Conservation (phyloP, 352 stramenopile species). For the Ophiocytium majus region DNA sequence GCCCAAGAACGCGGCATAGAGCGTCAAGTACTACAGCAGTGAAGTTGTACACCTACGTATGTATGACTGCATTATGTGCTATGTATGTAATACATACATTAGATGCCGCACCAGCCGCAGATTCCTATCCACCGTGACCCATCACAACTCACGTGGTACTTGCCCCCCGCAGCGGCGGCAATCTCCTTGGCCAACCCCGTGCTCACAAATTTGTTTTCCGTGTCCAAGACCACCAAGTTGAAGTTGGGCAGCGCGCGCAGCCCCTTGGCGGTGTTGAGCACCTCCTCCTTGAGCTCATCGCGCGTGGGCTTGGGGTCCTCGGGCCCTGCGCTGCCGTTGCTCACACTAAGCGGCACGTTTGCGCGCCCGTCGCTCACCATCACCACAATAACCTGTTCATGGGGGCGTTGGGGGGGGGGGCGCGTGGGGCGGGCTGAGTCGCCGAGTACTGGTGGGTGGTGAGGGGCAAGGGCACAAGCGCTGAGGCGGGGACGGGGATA, state of each 20-base stretch:
- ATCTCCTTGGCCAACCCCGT: constrained; percentile 78
- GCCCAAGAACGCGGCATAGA: too few species aligned
- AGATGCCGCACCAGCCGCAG: too few species aligned
- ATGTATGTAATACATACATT: too few species aligned
- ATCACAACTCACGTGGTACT: constrained; percentile 50
- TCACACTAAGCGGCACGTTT: constrained; percentile 73
- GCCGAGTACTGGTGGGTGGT: neutral
- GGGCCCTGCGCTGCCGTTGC: constrained; percentile 63
- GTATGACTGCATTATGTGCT: too few species aligned
- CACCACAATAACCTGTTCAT: constrained; percentile 65
- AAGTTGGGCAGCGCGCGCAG: constrained; percentile 67
- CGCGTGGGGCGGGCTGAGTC: too few species aligned
- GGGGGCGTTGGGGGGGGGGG: constrained; percentile 59
- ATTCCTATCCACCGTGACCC: too few species aligned
- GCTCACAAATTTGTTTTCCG: constrained; percentile 78
- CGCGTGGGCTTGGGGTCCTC: constrained; percentile 70
- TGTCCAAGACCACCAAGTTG: constrained; percentile 75
- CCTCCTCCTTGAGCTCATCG: constrained; percentile 74
- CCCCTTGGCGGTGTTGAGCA: constrained; percentile 69
- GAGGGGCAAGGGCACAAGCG: too few species aligned
- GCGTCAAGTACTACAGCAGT: too few species aligned
- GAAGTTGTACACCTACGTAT: too few species aligned
- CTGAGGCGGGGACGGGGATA: too few species aligned
- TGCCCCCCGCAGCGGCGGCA: constrained; percentile 63
- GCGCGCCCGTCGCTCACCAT: constrained; percentile 74